Conservation (phyloP, 176 grass and related monocot species). For the Neostapfia colusana region DNA sequence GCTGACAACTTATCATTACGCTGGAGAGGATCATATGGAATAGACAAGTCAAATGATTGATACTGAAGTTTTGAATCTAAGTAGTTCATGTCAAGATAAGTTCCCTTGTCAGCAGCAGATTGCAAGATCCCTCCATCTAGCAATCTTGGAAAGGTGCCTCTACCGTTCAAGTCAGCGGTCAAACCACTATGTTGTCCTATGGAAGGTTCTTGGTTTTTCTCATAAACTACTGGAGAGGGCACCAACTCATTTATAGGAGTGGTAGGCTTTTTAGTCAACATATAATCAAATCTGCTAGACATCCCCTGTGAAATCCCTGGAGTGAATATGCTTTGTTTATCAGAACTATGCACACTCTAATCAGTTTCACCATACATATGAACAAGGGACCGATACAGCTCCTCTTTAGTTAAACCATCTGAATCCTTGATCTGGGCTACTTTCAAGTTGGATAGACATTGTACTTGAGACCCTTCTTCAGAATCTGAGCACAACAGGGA, state of each 20-base stretch:
- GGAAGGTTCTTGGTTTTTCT: conserved; percentile 23
- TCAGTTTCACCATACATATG: conserved; percentile 51
- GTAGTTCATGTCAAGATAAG: conserved; percentile 30
- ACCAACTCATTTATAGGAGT: conserved; percentile 35
- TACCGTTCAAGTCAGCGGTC: conserved; percentile 27
- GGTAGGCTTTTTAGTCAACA: conserved; percentile 13
- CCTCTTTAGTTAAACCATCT: conserved; percentile 20
- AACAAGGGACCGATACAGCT: conserved; percentile 39
- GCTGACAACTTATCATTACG: conserved; percentile 30
- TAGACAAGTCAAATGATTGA: conserved; percentile 27
- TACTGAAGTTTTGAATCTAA: conserved; percentile 26
- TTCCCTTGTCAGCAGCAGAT: conserved; percentile 26
- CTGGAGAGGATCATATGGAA: conserved; percentile 28
- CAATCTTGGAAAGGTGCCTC: conserved; percentile 37
- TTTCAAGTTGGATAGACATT: conserved; percentile 24
- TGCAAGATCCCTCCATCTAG: conserved; percentile 36
- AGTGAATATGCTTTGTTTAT: conserved; percentile 15
- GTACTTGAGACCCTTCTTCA: conserved; percentile 39
- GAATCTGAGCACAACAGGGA: conserved; percentile 46
- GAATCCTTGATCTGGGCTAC: conserved; percentile 29
- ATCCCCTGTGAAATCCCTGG: conserved; percentile 30
- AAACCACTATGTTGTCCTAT: conserved; percentile 22
- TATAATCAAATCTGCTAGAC: conserved; percentile 37
- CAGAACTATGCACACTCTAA: conserved; percentile 22
- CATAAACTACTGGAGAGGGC: conserved; percentile 37